Evolutionary conservation across 345 rosid species (phyloP).

Genomic region (Heritiera fomes): DNA sequence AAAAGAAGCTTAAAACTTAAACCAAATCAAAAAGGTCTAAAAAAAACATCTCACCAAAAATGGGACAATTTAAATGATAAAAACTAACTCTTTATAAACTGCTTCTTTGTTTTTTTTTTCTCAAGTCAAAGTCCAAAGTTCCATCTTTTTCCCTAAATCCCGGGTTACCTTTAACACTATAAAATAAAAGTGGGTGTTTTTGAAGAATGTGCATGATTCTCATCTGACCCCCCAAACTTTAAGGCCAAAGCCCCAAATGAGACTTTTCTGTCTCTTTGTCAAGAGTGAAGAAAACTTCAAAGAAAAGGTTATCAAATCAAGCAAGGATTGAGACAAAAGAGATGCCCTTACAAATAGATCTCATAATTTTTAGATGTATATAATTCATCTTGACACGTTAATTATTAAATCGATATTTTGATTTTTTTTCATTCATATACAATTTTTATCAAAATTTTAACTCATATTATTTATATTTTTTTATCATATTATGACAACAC

Average conservation of each 20-base stretch:
- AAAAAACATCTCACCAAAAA: background rate
- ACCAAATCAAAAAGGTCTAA: background rate
- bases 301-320: background rate
- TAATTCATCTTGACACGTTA: too few species aligned
- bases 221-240: conserved; percentile 17
- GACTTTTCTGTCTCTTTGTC: background rate
- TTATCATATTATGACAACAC: too few species aligned
- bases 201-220: conserved; percentile 43
- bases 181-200: conserved; percentile 19
- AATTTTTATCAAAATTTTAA: too few species aligned
- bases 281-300: background rate
- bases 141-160: conserved; percentile 59
- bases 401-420: too few species aligned
- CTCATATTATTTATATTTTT: too few species aligned
- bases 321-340: background rate
- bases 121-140: conserved; percentile 69
- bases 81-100: too few species aligned
- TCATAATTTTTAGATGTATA: too few species aligned
- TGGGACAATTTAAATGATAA: conserved; percentile 21
- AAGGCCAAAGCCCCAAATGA: background rate
- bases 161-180: conserved; percentile 45
- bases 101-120: background rate
- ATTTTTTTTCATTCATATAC: too few species aligned
- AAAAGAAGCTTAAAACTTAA: background rate
- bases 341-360: conserved; percentile 21